Base-by-base conservation (phyloP, 208 protist species). In the Tritrichomonas foetus region DNA sequence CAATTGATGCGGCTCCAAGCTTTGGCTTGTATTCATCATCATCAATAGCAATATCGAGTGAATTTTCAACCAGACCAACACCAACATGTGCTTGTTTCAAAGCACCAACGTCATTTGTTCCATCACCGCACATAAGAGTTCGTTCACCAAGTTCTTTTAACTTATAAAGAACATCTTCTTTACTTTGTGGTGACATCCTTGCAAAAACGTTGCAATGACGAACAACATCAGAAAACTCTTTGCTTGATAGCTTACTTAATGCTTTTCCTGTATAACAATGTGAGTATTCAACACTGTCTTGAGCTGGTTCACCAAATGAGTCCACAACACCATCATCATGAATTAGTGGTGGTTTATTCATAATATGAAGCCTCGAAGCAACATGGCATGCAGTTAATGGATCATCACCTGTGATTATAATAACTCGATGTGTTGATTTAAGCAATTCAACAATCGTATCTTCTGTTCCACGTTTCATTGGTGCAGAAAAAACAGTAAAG, bases 11-110 rank as follows among this genome's bases (percentile, higher is more conserved):
- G 66, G 49, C 82, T 16, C 82, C 82, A 41, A 93, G 41, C 50
- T 93, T 57, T 41, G 82, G 82, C 14, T 57, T 64, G 14, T 69
- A 57, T 66, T 64, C 30, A 16, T 44, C 41, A 1, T 93, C 82
- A 39, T 66, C 50, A 3, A 84, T 5, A n/a, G 1, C 16, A 47
- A 20, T n/a, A 53, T 84, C 74, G 22, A 84, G 49, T 1, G 36
- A 84, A 44, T 84, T 84, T 53, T 84, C 74, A 14, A 84, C 1
- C 0, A 84, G 14, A 1, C 74, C 98, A 93, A 99, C 96, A 93
- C 99, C 99, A 0, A 99, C 98, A 95, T 99, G 97, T 5, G 98
- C 97, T 95, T 99, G 98, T 96, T 99, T 99, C 8, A 99, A 96
- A 30, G 99, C 99, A 55, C 98, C 98, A 22, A 99, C 99, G 95